Evolutionary conservation across 495 filamentous ascomycete species (phyloP), one percentile per base, ranked within the genome.

Genomic region (Penicillium samsonianum): DNA sequence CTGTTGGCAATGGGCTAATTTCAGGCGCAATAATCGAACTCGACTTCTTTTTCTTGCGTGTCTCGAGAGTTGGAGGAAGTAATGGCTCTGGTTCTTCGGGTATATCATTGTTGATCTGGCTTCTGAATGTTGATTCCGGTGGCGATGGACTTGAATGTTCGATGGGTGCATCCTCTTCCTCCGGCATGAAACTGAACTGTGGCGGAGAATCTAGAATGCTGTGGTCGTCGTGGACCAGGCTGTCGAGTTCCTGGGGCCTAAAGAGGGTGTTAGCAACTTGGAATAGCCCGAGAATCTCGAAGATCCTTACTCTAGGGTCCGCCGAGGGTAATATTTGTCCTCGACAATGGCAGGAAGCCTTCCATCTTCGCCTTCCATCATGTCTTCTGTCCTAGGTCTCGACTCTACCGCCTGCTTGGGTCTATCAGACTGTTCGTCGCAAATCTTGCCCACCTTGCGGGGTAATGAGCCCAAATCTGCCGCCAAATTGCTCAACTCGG

Each of bases 321-420:
- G 77, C 54, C 91, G 77, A 16, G 88, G 88, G 63, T 84, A 95
- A 37, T 73, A 74, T 71, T 92, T 94, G 65, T 90, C 87, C 72
- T 98, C 94, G 49, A 85, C 68, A 48, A 98, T 96, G 0, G 88
- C 84, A 8, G 93, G 90, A 53, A 98, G 70, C 61, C 81, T 81
- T 30, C 87, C 88, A 61, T 90, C 86, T 65, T 60, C 83, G 20
- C 49, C 8, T 2, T 30, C 59, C 5, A 49, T 12, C 48, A 45
- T 55, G 6, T 53, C 46, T 19, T 68, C 64, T 16, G 38, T 38
- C 37, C 63, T 58, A 6, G 55, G 59, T 31, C 59, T 61, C 23
- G 50, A 43, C 35, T 61, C 57, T n/a, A 52, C 58, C 30, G 53
- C 52, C 31, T 53, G 50, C 23, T 62, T 72, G 28, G 60, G 52